phyloP scores from a whole-genome alignment of 1,139 yeast species.

The Petasospora rhodanensis region DNA sequence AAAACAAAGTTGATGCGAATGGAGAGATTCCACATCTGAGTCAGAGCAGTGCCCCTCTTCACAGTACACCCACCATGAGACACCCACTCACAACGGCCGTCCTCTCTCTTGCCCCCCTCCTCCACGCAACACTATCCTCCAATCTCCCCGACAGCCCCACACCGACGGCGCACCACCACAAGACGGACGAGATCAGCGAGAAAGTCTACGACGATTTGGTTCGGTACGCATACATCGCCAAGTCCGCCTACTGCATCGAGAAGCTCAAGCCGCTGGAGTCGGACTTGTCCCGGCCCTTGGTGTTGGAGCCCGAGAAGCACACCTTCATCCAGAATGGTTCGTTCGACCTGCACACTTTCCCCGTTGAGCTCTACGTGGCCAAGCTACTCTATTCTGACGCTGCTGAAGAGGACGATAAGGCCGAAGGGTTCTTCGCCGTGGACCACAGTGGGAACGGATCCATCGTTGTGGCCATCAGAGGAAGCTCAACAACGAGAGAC shows the following conservation, averaged over 20 bases:
- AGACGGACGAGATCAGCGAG: too few species aligned
- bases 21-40: too few species aligned
- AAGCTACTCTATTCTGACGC: constrained; percentile 8
- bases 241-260: constrained; percentile 20
- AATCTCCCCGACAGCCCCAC: too few species aligned
- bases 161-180: too few species aligned
- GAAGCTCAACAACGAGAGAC: constrained; percentile 52
- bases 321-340: constrained; percentile 11
- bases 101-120: too few species aligned
- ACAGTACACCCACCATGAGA: too few species aligned
- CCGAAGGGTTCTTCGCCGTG: constrained; percentile 40
- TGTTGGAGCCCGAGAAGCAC: constrained; percentile 14
- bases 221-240: constrained; percentile 18
- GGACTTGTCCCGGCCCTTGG: constrained; percentile 15
- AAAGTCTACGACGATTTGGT: constrained; percentile 16
- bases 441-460: constrained; percentile 35
- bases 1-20: too few species aligned
- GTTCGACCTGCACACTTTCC: background rate
- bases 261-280: constrained; percentile 5
- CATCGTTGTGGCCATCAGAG: constrained; percentile 47
- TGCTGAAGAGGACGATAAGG: background rate
- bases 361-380: constrained; percentile 15
- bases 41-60: too few species aligned
- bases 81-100: too few species aligned
- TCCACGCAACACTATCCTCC: too few species aligned